phyloP scores from a whole-genome alignment of 129 eudicot genomes.

The Centella asiatica region DNA sequence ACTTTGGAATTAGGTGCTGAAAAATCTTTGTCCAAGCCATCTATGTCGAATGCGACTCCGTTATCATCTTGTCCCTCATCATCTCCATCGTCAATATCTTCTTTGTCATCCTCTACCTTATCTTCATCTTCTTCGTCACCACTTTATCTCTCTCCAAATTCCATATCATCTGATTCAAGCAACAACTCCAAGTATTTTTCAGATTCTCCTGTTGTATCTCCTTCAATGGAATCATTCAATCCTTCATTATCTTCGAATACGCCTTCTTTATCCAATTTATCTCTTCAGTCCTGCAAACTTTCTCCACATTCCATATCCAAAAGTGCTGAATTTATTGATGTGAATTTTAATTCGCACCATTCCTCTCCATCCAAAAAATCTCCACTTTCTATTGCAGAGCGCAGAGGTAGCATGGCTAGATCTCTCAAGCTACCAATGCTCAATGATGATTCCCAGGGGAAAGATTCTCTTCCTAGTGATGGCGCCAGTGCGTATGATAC shows the following conservation, averaged over 20 bases:
- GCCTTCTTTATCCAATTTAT: conserved; percentile 35
- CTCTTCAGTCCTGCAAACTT: conserved; percentile 37
- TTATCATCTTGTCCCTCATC: conserved; percentile 31
- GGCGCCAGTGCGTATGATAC: conserved; percentile 11
- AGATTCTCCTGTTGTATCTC: conserved; percentile 55
- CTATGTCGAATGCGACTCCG: conserved; percentile 17
- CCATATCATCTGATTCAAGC: conserved; percentile 57
- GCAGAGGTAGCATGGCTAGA: conserved; percentile 62
- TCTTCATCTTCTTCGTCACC: conserved; percentile 41
- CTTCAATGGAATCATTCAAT: conserved; percentile 22
- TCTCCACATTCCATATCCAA: conserved; percentile 48
- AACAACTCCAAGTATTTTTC: conserved; percentile 43
- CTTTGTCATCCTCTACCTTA: conserved; percentile 32
- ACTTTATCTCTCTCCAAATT: conserved; percentile 58
- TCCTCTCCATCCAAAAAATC: conserved; percentile 39
- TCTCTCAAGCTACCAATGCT: conserved; percentile 47
- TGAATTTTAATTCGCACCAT: conserved; percentile 38
- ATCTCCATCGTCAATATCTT: conserved; percentile 24
- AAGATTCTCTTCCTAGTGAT: conserved; percentile 15
- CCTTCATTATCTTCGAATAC: conserved; percentile 27
- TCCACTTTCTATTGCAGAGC: conserved; percentile 72
- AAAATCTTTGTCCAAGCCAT: conserved; percentile 18
- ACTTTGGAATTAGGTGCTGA: conserved; percentile 11
- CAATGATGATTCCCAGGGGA: conserved; percentile 26
- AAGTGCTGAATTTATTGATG: conserved; percentile 53